Percentiles rank a stretch among this genome's conserved stretches.
Evolutionary conservation across 176 grass and related monocot genomes (phyloP).

Genomic region (Hordeum vulgare): MorexV3_pseudomolecules_assembly NC_058521.1:13663256-13663755

Average conservation of each 20-base stretch:
- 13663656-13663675: not conserved
- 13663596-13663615: not conserved
- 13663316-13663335: not conserved
- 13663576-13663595: not conserved
- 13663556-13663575: not conserved
- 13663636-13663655: not conserved
- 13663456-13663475: not conserved
- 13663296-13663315: not conserved
- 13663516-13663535: too few species aligned
- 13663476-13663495: not conserved
- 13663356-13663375: not conserved
- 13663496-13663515: too few species aligned
- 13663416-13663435: not conserved
- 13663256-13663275: not conserved
- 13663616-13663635: not conserved
- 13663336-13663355: not conserved
- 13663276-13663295: not conserved
- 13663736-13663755: not conserved
- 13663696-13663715: not conserved
- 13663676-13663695: not conserved
- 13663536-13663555: not conserved
- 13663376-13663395: not conserved
- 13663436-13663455: not conserved
- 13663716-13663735: not conserved
- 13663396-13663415: too few species aligned